phyloP scores from a whole-genome alignment of 495 filamentous ascomycete genomes.

The Diplogelasinospora grovesii region DNA sequence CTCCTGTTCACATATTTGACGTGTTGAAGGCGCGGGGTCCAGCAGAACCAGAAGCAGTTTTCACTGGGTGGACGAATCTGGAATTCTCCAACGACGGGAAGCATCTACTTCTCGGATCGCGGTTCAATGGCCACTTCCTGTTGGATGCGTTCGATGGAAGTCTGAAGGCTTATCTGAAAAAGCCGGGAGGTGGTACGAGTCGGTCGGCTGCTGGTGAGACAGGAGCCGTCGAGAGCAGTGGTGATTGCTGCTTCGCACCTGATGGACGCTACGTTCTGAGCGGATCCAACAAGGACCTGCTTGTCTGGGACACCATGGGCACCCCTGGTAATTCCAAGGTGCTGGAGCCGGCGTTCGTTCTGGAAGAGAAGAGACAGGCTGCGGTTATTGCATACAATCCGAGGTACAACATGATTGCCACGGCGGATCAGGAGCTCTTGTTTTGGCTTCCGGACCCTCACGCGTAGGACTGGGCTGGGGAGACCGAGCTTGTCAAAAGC shows the following conservation, averaged over 20 bases:
- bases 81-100: slow-evolving; percentile 96
- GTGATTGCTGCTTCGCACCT: slow-evolving; percentile 80
- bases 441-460: slow-evolving; percentile 85
- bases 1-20: slow-evolving; percentile 83
- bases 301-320: slow-evolving; percentile 75
- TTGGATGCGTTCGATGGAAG: slow-evolving; percentile 82
- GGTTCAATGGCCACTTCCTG: slow-evolving; percentile 73
- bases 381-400: slow-evolving; percentile 84
- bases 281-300: slow-evolving; percentile 62
- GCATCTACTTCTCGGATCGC: slow-evolving; percentile 72
- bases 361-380: slow-evolving; percentile 61
- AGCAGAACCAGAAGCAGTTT: slow-evolving; percentile 29
- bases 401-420: slow-evolving; percentile 80
- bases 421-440: slow-evolving; percentile 77
- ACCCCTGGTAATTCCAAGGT: slow-evolving; percentile 48
- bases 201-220: slow-evolving; percentile 35
- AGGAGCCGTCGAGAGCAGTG: slow-evolving; percentile 44
- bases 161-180: slow-evolving; percentile 57
- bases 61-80: slow-evolving; percentile 71
- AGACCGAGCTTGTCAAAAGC: background rate
- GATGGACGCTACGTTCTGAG: slow-evolving; percentile 84
- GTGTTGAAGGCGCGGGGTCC: slow-evolving; percentile 41
- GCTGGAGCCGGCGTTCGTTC: slow-evolving; percentile 55
- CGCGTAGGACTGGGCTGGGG: slow-evolving; percentile 21
- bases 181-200: slow-evolving; percentile 31